These are phyloP conservation scores for Acanthamoeba lenticulata DNA, from an alignment of 208 protist species.

Conservation along the genomic window DNA sequence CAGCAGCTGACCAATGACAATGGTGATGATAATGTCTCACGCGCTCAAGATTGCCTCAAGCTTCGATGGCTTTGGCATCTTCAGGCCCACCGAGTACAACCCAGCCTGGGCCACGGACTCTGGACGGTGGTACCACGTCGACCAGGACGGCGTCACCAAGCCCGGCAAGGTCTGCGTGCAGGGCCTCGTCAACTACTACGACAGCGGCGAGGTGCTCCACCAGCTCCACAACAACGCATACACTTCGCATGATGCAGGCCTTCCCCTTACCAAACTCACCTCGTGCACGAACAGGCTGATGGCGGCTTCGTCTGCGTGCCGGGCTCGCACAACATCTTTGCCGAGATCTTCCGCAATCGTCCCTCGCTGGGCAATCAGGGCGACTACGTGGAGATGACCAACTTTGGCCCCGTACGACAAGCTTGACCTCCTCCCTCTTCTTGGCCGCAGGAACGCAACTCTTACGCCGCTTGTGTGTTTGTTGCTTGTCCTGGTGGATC, in stretches of 20 bases:
- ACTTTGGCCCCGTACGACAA: not conserved
- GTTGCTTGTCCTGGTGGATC: not conserved
- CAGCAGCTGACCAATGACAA: not conserved
- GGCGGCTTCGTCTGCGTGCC: not conserved
- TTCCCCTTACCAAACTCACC: not conserved
- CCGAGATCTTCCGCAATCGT: not conserved
- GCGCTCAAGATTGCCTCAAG: not conserved
- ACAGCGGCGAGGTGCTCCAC: not conserved
- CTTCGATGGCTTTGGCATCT: not conserved
- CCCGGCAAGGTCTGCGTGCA: not conserved
- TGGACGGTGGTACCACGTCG: not conserved
- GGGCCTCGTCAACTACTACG: not conserved
- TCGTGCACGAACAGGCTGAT: not conserved
- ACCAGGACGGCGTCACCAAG: not conserved
- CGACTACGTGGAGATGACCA: not conserved
- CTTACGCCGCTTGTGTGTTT: no score
- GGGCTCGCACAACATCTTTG: not conserved
- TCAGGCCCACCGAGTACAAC: not conserved
- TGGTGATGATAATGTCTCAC: not conserved
- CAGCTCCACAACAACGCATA: not conserved
- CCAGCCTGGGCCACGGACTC: not conserved
- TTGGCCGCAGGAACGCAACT: not conserved
- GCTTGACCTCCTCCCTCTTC: no score
- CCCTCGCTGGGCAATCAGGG: not conserved
- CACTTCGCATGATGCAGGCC: not conserved